Base-by-base conservation (phyloP, 306 rosid genomes). In the Canavalia gladiata region DNA sequence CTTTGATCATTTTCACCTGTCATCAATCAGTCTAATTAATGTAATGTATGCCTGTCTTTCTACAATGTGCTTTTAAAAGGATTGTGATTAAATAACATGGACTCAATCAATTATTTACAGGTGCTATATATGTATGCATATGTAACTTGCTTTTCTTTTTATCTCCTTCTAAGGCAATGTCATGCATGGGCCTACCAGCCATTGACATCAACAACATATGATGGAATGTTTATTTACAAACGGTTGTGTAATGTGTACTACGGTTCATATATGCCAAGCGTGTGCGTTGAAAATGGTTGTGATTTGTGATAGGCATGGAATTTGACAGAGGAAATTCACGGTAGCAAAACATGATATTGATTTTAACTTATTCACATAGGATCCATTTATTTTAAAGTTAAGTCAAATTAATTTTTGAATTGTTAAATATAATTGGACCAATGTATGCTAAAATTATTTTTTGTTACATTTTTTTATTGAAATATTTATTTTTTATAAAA, bases 1-100 rank as follows among this genome's bases (percentile, higher is more conserved):
- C 9, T 28, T 64, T 79, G 33, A 47, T 62, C 49, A 31, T 18
- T 33, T 12, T 51, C 50, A 18, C 69, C 60, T 70, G 7, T 31
- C 58, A 69, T 46, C 37, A 7, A 35, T 69, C 75, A 71, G 34
- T 70, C n/a, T 59, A 58, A 54, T 86, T 59, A 58, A 54, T 86
- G 75, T 79, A 57, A 59, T 65, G 42, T 42, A 18, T 8, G 12
- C 68, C 49, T 59, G 34, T 56, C 37, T 68, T 13, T 28, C 31
- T 37, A n/a, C 30, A 57, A 34, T 34, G 33, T 47, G 33, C 49
- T 86, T 50, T 66, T 30, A 49, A 82, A 35, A 50, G 18, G 56
- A 57, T 41, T 37, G 66, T 31, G 30, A 37, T 52, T 74, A 56
- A 54, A 68, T 42, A 43, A 50, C 13, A 54, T 10, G 18, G 62